Percentiles rank a stretch among this genome's conserved stretches.
Conservation (phyloP, 2,329 filamentous ascomycete species). For the Massarina eburnea region DNA sequence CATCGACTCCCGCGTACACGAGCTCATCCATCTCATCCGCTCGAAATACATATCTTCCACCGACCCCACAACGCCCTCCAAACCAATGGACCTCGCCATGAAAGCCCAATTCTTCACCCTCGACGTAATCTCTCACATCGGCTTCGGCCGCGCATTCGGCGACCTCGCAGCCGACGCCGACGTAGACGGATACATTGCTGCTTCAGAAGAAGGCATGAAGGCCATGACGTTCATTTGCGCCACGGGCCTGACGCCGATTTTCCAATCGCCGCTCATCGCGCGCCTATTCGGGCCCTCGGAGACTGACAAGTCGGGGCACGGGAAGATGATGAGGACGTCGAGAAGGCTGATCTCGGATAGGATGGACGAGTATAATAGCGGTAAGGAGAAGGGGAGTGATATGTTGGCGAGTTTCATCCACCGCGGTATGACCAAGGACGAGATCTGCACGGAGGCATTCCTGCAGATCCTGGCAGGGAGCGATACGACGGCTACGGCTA, state of each 20-base stretch:
- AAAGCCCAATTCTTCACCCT: slow-evolving; percentile 57
- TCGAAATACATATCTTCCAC: slow-evolving; percentile 42
- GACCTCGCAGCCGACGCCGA: slow-evolving; percentile 53
- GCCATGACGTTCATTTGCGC: slow-evolving; percentile 7
- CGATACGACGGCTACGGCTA: slow-evolving; percentile 59
- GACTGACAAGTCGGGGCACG: slow-evolving; percentile 34
- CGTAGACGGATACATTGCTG: slow-evolving; percentile 46
- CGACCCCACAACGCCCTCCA: neutral
- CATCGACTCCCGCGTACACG: slow-evolving; percentile 49
- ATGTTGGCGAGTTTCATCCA: slow-evolving; percentile 57
- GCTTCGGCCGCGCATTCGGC: slow-evolving; percentile 54
- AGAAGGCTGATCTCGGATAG: slow-evolving; percentile 21
- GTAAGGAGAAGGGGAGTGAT: slow-evolving; percentile 43
- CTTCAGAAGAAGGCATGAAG: slow-evolving; percentile 37
- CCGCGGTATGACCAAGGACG: slow-evolving; percentile 44
- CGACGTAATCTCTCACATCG: slow-evolving; percentile 56
- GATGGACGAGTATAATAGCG: slow-evolving; percentile 41
- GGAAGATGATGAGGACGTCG: slow-evolving; percentile 23
- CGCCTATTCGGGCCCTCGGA: slow-evolving; percentile 24
- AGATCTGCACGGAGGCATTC: slow-evolving; percentile 45
- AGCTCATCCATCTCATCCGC: slow-evolving; percentile 51
- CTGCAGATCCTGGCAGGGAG: slow-evolving; percentile 56
- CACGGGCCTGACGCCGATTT: slow-evolving; percentile 13
- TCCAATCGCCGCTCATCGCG: slow-evolving; percentile 21
- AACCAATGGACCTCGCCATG: slow-evolving; percentile 47